phyloP scores from a whole-genome alignment of 148 eudicot species.

The Chenopodium berlandieri region DNA sequence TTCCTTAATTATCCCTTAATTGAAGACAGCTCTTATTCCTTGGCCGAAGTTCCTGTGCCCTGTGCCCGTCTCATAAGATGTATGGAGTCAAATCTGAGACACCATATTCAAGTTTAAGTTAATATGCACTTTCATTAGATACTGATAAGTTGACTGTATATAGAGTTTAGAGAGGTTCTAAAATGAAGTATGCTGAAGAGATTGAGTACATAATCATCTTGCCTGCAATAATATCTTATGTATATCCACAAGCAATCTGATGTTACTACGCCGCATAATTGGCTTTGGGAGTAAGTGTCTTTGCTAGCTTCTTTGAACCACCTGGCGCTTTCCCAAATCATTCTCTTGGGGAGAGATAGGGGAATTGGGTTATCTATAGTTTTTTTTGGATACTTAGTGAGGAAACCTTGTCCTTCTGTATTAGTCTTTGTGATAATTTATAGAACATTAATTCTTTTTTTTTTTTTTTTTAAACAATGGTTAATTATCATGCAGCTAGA shows the following conservation, averaged over 20 bases:
- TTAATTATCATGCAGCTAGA: not conserved
- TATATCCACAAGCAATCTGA: not conserved
- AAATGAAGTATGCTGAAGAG: slow-evolving; percentile 10
- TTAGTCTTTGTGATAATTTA: too few relatives aligned
- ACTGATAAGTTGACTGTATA: not conserved
- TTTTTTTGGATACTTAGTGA: too few relatives aligned
- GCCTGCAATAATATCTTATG: not conserved
- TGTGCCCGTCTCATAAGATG: not conserved
- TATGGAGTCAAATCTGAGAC: not conserved
- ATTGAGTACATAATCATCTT: not conserved
- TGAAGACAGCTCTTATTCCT: not conserved
- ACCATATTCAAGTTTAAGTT: not conserved
- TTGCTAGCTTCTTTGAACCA: too few relatives aligned
- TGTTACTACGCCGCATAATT: not conserved
- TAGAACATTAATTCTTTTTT: too few relatives aligned
- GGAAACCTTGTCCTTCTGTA: too few relatives aligned
- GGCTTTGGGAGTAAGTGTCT: too few relatives aligned
- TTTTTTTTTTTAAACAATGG: not conserved
- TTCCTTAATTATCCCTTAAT: not conserved
- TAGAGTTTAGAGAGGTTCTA: not conserved
- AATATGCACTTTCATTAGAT: not conserved
- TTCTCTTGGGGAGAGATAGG: too few relatives aligned
- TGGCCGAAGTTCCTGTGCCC: not conserved
- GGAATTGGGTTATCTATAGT: too few relatives aligned
- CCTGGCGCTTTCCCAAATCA: too few relatives aligned